Evolutionary conservation across 2,329 filamentous ascomycete species (phyloP).

Genomic region (Herpotrichia juniperi): DNA sequence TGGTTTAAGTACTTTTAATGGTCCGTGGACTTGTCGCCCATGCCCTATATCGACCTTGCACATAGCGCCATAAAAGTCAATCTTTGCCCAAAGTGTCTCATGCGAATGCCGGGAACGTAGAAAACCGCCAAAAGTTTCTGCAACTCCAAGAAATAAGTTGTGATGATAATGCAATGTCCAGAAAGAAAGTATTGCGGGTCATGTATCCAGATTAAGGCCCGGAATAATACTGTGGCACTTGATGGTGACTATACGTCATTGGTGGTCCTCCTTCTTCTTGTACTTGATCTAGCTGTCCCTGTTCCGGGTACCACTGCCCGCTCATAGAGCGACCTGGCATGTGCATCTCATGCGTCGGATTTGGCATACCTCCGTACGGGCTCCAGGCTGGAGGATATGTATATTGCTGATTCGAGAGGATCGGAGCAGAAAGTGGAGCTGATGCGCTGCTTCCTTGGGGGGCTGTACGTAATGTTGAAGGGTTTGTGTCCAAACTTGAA

Average conservation of each 20-base stretch:
- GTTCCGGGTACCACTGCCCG: conserved; percentile 42
- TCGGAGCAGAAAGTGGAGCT: conserved; percentile 42
- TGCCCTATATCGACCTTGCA: background rate
- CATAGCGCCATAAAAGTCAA: conserved; percentile 1
- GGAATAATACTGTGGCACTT: conserved; percentile 37
- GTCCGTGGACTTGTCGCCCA: background rate
- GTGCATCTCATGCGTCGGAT: conserved; percentile 32
- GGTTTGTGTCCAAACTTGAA: conserved; percentile 39
- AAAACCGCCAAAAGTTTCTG: conserved; percentile 11
- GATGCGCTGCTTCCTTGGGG: conserved; percentile 31
- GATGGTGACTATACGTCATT: conserved; percentile 33
- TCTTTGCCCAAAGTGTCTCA: conserved; percentile 1
- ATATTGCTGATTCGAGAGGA: conserved; percentile 35
- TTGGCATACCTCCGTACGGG: conserved; percentile 32
- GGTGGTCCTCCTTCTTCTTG: conserved; percentile 42
- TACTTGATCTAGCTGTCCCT: conserved; percentile 39
- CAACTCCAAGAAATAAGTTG: conserved; percentile 2
- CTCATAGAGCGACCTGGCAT: conserved; percentile 40
- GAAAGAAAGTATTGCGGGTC: background rate
- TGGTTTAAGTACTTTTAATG: conserved; percentile 2
- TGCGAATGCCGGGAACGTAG: conserved; percentile 5
- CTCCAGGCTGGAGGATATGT: conserved; percentile 40
- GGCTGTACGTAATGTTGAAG: conserved; percentile 28
- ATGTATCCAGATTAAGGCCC: conserved; percentile 20
- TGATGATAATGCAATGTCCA: background rate